Evolutionary conservation across 306 rosid genomes (phyloP), one percentile per base, ranked within the genome.

Genomic region (Elaeagnus macrophylla): DNA sequence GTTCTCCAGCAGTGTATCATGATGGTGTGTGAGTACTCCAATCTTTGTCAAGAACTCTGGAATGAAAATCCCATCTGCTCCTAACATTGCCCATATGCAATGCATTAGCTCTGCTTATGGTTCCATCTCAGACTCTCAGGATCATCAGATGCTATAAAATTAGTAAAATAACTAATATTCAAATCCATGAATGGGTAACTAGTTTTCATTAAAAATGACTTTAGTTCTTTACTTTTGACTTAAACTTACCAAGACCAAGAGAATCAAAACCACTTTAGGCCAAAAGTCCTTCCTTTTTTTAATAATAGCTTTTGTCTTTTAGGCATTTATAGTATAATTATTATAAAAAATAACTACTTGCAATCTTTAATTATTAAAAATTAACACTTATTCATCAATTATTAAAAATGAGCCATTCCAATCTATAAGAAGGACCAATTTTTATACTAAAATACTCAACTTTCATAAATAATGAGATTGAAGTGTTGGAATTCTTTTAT

Each of bases 201-300:
- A n/a, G 10, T 14, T 37, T 7, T 54, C 1, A 9, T 16, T 8
- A 4, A 2, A n/a, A 14, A 10, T 38, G 32, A n/a, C n/a, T n/a
- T n/a, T n/a, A n/a, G n/a, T n/a, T 8, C 13, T 9, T 41, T 41
- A 11, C n/a, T 10, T 10, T 41, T 39, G 56, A 13, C n/a, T 49
- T 37, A 6, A 14, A 59, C 75, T 59, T 67, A 83, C 91, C 44
- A 7, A 84, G 85, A 52, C 94, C 94, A 47, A 84, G 81, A 37
- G 94, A 88, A 56, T 84, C 94, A 56, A 84, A 84, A 11, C 94
- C 94, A n/a, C n/a, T n/a, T n/a, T n/a, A n/a, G n/a, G n/a, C n/a
- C n/a, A n/a, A n/a, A n/a, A n/a, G n/a, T n/a, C n/a, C n/a, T n/a
- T n/a, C n/a, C n/a, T n/a, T n/a, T n/a, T n/a, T n/a, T n/a, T n/a